Base-by-base conservation (phyloP, 2,329 filamentous ascomycete species). In the Claviceps humidiphila region DNA sequence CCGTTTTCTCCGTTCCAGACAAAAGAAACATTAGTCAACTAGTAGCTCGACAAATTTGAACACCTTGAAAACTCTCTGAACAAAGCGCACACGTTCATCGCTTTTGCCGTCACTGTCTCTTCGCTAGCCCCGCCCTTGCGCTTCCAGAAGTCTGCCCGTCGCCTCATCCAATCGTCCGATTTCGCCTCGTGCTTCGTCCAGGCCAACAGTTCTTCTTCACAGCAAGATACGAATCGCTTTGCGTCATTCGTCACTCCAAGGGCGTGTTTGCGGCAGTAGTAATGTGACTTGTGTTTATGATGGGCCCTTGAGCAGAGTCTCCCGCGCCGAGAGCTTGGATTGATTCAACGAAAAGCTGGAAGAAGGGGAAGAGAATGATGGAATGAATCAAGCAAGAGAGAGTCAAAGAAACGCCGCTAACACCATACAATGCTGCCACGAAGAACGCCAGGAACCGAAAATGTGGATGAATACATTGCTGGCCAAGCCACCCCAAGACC, bases 361-460 rank as follows among this genome's bases (percentile, higher is more conserved):
- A 40, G 5, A 38, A 44, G 20, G 63, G 58, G 63, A 42, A 63
- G 7, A 47, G 24, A 47, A 6, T 17, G 16, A n/a, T 11, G 30
- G 9, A 34, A 34, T 11, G 30, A 17, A 42, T 9, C n/a, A n/a
- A 9, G 17, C 40, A 17, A 40, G n/a, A 17, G 39, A 20, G 34
- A 8, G 6, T 26, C n/a, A 43, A 39, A 26, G 63, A 58, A 63
- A 78, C 74, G 73, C 75, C 75, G 55, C 59, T 65, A 73, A 77
- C 75, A 74, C 74, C 75, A 64, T 74, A 77, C 74, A 71, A 78
- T 78, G 75, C 75, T 77, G 69, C 70, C 67, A 73, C 67, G 66
- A 64, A 76, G 77, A 75, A 73, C 74, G 74, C 61, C 61, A 64
- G 69, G 61, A 69, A 71, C 67, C 69, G 64, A 67, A 68, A 72